Conservation (phyloP, 2,329 filamentous ascomycete genomes). For the Dryadomyces quercus-mongolicae region DNA sequence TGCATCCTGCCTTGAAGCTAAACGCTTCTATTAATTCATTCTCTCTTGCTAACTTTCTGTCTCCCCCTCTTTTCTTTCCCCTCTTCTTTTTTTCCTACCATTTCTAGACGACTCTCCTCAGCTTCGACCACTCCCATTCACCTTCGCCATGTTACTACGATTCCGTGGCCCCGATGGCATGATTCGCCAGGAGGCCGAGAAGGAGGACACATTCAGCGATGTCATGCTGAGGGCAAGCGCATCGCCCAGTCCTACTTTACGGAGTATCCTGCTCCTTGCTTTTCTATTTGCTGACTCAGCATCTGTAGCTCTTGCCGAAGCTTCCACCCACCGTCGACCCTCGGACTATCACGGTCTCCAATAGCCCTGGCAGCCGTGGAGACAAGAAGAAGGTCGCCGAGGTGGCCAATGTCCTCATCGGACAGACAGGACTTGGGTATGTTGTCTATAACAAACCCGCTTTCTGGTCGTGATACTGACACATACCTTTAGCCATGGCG, state of each 20-base stretch:
- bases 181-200: conserved; percentile 70
- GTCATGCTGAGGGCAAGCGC: conserved; percentile 37
- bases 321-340: conserved; percentile 52
- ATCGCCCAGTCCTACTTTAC: background rate
- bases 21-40: background rate
- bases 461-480: background rate
- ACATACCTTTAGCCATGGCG: conserved; percentile 55
- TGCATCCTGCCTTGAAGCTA: too few species aligned
- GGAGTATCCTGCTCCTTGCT: background rate
- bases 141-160: conserved; percentile 60
- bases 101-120: background rate
- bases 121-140: background rate
- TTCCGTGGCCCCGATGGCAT: conserved; percentile 89
- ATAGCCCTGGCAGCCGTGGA: conserved; percentile 39
- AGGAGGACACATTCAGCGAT: conserved; percentile 59
- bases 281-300: background rate
- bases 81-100: background rate
- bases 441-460: conserved; percentile 5
- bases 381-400: conserved; percentile 48
- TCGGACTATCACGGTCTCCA: conserved; percentile 48
- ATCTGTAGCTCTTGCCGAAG: conserved; percentile 38
- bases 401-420: conserved; percentile 42
- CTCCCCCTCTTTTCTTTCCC: background rate
- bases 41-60: background rate
- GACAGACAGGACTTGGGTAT: conserved; percentile 48